Conservation (phyloP, 2,329 filamentous ascomycete genomes). For the Hymenotorrendiella dingleyae region DNA sequence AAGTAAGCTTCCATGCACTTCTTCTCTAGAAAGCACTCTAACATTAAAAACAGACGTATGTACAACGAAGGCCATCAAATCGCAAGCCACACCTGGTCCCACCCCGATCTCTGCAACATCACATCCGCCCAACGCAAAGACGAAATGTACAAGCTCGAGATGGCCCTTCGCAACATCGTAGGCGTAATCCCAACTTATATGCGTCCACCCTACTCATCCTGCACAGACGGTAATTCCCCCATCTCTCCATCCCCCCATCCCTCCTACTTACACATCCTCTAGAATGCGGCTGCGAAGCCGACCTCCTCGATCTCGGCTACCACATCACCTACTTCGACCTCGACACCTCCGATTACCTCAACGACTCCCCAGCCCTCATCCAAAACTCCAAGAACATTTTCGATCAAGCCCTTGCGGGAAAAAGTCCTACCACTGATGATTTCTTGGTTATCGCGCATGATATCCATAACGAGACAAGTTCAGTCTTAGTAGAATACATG, state of each 20-base stretch:
- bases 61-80: constrained; percentile 50
- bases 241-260: background rate
- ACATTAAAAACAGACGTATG: constrained; percentile 16
- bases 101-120: constrained; percentile 40
- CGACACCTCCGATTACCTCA: constrained; percentile 46
- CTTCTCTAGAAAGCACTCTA: background rate
- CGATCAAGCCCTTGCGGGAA: constrained; percentile 11
- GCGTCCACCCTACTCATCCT: constrained; percentile 40
- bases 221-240: constrained; percentile 29
- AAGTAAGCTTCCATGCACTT: constrained; percentile 8
- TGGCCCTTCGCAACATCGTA: constrained; percentile 48
- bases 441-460: constrained; percentile 45
- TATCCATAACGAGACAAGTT: constrained; percentile 30
- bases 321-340: constrained; percentile 43
- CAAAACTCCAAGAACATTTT: constrained; percentile 39
- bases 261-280: background rate
- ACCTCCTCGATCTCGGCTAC: constrained; percentile 38
- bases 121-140: constrained; percentile 38
- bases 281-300: constrained; percentile 30
- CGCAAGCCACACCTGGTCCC: constrained; percentile 51
- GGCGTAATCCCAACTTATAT: constrained; percentile 50
- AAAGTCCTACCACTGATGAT: constrained; percentile 16
- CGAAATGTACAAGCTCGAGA: constrained; percentile 47
- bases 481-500: constrained; percentile 31
- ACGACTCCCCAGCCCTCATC: constrained; percentile 37